Conservation (phyloP, 257 asterid species). For the Plantago major region DNA sequence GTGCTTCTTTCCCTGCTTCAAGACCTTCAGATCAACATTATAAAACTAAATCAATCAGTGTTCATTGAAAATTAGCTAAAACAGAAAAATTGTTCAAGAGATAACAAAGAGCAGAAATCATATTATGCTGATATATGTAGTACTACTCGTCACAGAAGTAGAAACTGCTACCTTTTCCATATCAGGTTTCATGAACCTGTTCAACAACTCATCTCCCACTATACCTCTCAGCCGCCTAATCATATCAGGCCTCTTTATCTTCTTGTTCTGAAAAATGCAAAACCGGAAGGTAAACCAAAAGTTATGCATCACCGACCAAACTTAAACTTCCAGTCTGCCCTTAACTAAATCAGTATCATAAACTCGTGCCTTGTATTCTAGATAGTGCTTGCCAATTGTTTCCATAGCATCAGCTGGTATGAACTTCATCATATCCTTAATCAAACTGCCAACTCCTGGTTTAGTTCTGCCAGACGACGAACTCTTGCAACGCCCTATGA, state of each 20-base stretch:
- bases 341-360: background rate
- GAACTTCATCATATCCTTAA: conserved; percentile 35
- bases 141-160: background rate
- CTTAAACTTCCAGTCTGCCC: no score
- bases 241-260: conserved; percentile 35
- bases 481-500: background rate
- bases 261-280: conserved; percentile 33
- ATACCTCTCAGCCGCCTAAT: conserved; percentile 37
- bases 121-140: no score
- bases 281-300: background rate
- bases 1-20: background rate
- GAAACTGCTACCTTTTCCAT: background rate
- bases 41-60: background rate
- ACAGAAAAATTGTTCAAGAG: background rate
- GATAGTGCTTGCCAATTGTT: conserved; percentile 28
- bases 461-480: conserved; percentile 28
- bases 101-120: background rate
- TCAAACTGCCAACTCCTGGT: conserved; percentile 38
- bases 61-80: background rate
- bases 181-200: conserved; percentile 28
- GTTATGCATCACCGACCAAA: background rate
- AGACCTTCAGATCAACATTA: background rate
- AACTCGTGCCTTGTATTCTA: conserved; percentile 34
- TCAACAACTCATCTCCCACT: conserved; percentile 50
- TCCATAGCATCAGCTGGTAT: conserved; percentile 37